Evolutionary conservation across 257 asterid species (phyloP).

Genomic region (Solanum gandarillasii): DNA sequence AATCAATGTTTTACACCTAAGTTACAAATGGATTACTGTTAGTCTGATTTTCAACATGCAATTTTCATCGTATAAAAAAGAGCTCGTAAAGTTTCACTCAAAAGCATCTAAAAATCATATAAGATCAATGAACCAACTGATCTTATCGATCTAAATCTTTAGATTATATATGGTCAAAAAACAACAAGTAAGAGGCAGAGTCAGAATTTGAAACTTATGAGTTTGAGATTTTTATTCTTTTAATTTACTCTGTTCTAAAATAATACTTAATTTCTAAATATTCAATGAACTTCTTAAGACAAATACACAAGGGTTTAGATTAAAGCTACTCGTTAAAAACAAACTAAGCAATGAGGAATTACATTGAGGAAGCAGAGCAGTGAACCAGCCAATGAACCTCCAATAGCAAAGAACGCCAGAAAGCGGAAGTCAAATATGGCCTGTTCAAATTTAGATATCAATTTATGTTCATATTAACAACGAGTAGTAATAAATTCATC

Average conservation of each 20-base stretch:
- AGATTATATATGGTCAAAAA: background rate
- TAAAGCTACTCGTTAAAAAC: background rate
- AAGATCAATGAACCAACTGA: background rate
- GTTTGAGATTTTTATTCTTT: background rate
- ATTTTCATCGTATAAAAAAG: background rate
- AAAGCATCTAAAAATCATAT: background rate
- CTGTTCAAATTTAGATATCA: conserved; percentile 20
- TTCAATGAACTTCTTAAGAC: background rate
- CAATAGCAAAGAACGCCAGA: conserved; percentile 82
- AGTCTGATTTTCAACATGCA: background rate
- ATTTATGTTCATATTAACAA: background rate
- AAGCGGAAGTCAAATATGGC: conserved; percentile 75
- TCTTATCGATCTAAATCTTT: background rate
- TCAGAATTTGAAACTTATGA: background rate
- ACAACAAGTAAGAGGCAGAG: background rate
- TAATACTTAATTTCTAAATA: background rate
- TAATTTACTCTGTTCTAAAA: background rate
- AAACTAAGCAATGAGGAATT: background rate
- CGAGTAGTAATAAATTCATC: background rate
- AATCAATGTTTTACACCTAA: background rate
- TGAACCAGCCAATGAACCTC: conserved; percentile 88
- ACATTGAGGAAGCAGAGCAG: conserved; percentile 87
- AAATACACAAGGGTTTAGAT: background rate
- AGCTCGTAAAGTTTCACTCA: background rate
- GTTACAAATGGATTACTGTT: background rate